A percentile compares a stretch with the other conserved stretches of the same genome.
These are phyloP conservation scores for Camellia japonica DNA, from an alignment of 148 eudicot genomes.

Conservation along the genomic window DNA sequence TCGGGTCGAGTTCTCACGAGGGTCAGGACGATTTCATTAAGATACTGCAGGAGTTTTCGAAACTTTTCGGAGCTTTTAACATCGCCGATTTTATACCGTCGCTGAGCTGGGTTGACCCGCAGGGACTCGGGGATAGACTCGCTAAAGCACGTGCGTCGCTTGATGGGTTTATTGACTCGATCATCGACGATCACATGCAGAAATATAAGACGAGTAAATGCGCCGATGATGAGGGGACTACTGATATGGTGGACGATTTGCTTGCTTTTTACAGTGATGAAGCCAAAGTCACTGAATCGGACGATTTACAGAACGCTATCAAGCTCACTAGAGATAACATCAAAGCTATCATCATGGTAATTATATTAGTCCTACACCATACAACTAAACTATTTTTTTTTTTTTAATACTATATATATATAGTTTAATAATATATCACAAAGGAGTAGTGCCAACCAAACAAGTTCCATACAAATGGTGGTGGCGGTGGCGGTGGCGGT, in stretches of 20 bases:
- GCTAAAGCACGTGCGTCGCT: conserved; percentile 57
- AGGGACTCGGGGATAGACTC: conserved; percentile 55
- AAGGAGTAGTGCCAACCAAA: too few relatives aligned
- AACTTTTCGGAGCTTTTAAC: conserved; percentile 70
- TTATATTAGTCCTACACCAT: neutral
- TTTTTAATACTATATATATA: too few relatives aligned
- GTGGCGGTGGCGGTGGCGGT: too few relatives aligned
- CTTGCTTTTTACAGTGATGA: conserved; percentile 69
- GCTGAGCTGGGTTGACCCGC: conserved; percentile 63
- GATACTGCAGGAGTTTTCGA: conserved; percentile 64
- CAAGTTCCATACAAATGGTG: too few relatives aligned
- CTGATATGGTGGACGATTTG: conserved; percentile 91
- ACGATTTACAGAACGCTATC: conserved; percentile 68
- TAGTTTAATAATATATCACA: too few relatives aligned
- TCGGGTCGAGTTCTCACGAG: conserved; percentile 54
- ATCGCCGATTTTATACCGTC: conserved; percentile 78
- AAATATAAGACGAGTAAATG: conserved; percentile 27
- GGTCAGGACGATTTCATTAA: conserved; percentile 66
- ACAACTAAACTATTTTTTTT: too few relatives aligned
- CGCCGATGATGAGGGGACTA: conserved; percentile 24
- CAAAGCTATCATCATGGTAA: conserved; percentile 95
- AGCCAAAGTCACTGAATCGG: conserved; percentile 50
- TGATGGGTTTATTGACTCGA: conserved; percentile 71
- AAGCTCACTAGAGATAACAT: conserved; percentile 73
- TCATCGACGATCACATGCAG: conserved; percentile 72